Evolutionary conservation across 495 filamentous ascomycete genomes (phyloP).

Genomic region (Penicillium angulare): DNA sequence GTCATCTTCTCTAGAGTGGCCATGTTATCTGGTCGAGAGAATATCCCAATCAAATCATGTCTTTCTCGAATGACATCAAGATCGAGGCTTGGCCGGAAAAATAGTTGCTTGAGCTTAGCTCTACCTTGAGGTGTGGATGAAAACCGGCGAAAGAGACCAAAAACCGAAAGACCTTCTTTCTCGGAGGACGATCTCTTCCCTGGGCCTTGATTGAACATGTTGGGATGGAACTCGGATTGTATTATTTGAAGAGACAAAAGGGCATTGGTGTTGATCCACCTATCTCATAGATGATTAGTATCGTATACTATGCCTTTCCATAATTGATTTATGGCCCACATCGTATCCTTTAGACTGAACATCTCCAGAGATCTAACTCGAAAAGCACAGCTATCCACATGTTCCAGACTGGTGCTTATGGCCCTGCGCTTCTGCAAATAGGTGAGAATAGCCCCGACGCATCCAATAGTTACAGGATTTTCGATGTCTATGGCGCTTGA

Average conservation of each 20-base stretch:
- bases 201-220: conserved; percentile 77
- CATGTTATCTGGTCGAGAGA: conserved; percentile 70
- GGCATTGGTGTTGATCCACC: conserved; percentile 79
- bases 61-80: conserved; percentile 69
- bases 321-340: conserved; percentile 54
- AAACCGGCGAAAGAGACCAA: conserved; percentile 75
- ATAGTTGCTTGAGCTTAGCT: conserved; percentile 71
- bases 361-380: conserved; percentile 67
- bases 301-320: background rate
- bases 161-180: conserved; percentile 89
- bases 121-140: conserved; percentile 83
- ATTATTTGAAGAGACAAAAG: conserved; percentile 83
- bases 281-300: conserved; percentile 16
- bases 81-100: conserved; percentile 76
- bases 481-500: conserved; percentile 75
- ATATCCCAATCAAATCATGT: conserved; percentile 63
- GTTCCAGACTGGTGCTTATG: conserved; percentile 55
- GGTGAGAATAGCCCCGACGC: conserved; percentile 78
- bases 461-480: conserved; percentile 72
- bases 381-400: conserved; percentile 51
- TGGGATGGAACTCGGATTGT: conserved; percentile 80
- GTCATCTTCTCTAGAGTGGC: conserved; percentile 53
- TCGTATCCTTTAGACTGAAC: conserved; percentile 71
- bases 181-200: conserved; percentile 63
- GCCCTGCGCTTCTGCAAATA: conserved; percentile 73